phyloP scores from a whole-genome alignment of 129 eudicot species.

The Escallonia rubra region DNA sequence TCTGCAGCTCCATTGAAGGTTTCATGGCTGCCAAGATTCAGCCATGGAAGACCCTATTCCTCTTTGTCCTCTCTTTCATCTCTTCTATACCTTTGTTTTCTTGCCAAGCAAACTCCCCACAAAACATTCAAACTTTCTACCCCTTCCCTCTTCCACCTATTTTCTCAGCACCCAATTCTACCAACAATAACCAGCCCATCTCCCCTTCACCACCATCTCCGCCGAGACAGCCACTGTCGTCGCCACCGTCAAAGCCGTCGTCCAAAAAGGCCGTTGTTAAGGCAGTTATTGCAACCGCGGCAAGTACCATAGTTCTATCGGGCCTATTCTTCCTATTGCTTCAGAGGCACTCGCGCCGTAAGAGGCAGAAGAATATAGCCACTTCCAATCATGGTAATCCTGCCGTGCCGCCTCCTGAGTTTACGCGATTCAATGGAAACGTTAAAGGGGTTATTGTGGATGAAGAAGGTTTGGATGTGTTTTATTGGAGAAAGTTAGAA shows the following conservation, averaged over 20 bases:
- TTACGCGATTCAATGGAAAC: constrained; percentile 46
- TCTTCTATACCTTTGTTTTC: constrained; percentile 19
- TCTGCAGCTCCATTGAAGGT: constrained; percentile 5
- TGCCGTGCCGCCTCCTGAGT: constrained; percentile 28
- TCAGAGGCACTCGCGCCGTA: constrained; percentile 21
- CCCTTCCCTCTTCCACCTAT: constrained; percentile 34
- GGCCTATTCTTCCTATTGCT: constrained; percentile 55
- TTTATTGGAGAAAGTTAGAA: constrained; percentile 76
- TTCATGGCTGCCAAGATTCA: constrained; percentile 26
- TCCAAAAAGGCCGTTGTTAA: constrained; percentile 49
- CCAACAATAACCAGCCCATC: constrained; percentile 4
- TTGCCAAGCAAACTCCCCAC: constrained; percentile 34
- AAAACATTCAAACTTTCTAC: constrained; percentile 39
- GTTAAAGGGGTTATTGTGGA: constrained; percentile 74
- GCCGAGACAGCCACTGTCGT: constrained; percentile 6
- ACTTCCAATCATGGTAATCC: constrained; percentile 12
- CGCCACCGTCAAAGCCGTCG: constrained; percentile 26
- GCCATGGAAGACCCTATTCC: constrained; percentile 11
- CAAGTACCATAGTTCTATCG: constrained; percentile 56
- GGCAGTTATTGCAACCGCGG: constrained; percentile 82
- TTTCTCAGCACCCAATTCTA: constrained; percentile 9
- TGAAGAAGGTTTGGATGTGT: constrained; percentile 90
- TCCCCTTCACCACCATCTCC: constrained; percentile 24
- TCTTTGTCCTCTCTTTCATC: constrained; percentile 15
- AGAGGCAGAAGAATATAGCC: constrained; percentile 22